Evolutionary conservation across 345 rosid species (phyloP).

Genomic region (Populus euphratica): DNA sequence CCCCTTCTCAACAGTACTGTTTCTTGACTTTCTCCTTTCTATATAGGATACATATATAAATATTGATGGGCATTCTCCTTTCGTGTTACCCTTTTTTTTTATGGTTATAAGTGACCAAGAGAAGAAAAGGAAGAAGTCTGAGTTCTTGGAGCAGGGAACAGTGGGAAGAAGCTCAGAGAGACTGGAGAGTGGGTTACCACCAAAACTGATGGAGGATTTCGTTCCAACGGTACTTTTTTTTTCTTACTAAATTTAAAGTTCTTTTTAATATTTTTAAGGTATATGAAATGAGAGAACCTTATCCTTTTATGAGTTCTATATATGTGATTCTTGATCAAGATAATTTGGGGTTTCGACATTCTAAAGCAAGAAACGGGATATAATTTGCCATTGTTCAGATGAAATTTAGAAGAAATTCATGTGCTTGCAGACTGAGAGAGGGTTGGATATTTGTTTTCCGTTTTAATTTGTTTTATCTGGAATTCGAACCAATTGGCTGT

Average conservation of each 20-base stretch:
- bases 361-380: background rate
- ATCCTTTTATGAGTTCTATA: background rate
- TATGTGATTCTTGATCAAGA: background rate
- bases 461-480: background rate
- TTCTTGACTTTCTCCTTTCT: background rate
- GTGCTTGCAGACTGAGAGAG: background rate
- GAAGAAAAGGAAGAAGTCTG: conserved; percentile 28
- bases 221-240: conserved; percentile 48
- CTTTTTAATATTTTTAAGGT: conserved; percentile 1
- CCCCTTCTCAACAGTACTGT: background rate
- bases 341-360: background rate
- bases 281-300: background rate
- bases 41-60: too few relatives aligned
- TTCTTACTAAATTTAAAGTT: too few relatives aligned
- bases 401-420: background rate
- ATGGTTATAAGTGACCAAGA: conserved; percentile 40
- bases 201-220: conserved; percentile 44
- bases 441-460: background rate
- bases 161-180: conserved; percentile 65
- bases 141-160: conserved; percentile 44
- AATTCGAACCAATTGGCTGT: background rate
- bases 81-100: background rate
- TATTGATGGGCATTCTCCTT: background rate
- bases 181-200: conserved; percentile 57
- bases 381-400: background rate